Evolutionary conservation across 2,329 filamentous ascomycete genomes (phyloP), one percentile per base, ranked within the genome.

Genomic region (Aspergillus sp.): DNA sequence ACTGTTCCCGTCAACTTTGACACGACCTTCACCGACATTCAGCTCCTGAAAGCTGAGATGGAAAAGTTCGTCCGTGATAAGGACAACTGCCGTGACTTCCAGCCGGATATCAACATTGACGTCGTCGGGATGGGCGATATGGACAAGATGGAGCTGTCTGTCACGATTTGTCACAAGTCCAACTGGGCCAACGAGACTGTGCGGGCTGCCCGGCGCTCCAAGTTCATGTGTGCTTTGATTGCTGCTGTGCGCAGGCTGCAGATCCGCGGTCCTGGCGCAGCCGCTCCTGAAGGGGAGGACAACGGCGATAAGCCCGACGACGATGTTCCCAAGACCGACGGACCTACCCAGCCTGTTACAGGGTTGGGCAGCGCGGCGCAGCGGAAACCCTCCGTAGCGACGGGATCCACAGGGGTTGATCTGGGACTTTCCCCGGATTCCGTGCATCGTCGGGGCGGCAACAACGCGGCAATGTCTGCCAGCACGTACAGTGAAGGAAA

Each of bases 191-290:
- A 97, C 72, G 93, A 96, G 61, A 81, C 83, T 1, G 81, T 97
- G 38, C 88, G 92, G 38, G 87, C 87, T 16, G 82, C 88, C 5
- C 86, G 92, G 48, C 86, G 93, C 55, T 95, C 89, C 70, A 97
- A 96, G 74, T 97, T 99, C 76, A 96, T 97, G 86, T 96, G 92
- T 67, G 94, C 94, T 0, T 78, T 99, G 53, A 87, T 94, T 4
- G 74, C 91, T 7, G 91, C 93, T 3, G 77, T 97, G 53, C 89
- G 91, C 73, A 91, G 88, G 75, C 81, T 99, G 16, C 93, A 92
- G 9, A 93, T 99, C 66, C 82, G 90, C 62, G 85, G 78, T 17
- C 93, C 93, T 51, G 91, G 88, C 38, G 91, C 88, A 54, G 89
- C 53, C 10, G 65, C 61, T 32, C 16, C 40, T 13, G 40, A 42